Conservation (phyloP, 2,329 filamentous ascomycete species). For the Penicillium sp. region DNA sequence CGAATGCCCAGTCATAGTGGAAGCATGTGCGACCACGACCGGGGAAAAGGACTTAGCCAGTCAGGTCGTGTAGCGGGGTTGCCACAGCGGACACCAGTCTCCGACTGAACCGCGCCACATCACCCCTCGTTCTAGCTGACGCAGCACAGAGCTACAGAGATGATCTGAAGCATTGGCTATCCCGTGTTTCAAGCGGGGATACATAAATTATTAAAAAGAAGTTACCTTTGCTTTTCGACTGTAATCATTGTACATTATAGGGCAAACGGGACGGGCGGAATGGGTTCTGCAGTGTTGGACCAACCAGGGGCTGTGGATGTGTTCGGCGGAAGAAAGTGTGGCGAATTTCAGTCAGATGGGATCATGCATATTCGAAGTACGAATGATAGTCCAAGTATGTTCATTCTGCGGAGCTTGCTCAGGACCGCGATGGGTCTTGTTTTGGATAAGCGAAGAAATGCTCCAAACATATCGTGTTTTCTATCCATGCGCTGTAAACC, state of each 20-base stretch:
- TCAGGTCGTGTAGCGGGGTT: background rate
- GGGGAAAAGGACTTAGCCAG: background rate
- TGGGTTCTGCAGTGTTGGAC: background rate
- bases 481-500: background rate
- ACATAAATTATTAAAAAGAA: too few species aligned
- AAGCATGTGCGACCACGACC: background rate
- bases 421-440: background rate
- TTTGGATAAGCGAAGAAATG: background rate
- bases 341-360: slow-evolving; percentile 15
- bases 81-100: background rate
- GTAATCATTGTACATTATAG: background rate
- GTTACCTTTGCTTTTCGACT: background rate
- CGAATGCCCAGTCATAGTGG: background rate
- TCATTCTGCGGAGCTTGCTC: background rate
- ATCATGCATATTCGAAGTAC: slow-evolving; percentile 2
- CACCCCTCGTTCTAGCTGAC: background rate
- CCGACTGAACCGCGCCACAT: background rate
- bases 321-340: slow-evolving; percentile 13
- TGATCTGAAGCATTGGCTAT: background rate
- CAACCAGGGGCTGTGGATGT: slow-evolving; percentile 2
- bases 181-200: background rate
- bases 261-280: slow-evolving; percentile 11
- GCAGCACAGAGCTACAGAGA: background rate
- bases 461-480: background rate
- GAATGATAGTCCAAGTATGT: background rate